phyloP scores from a whole-genome alignment of 768 basidiomycete genomes.

The Termitomyces sp. region DNA sequence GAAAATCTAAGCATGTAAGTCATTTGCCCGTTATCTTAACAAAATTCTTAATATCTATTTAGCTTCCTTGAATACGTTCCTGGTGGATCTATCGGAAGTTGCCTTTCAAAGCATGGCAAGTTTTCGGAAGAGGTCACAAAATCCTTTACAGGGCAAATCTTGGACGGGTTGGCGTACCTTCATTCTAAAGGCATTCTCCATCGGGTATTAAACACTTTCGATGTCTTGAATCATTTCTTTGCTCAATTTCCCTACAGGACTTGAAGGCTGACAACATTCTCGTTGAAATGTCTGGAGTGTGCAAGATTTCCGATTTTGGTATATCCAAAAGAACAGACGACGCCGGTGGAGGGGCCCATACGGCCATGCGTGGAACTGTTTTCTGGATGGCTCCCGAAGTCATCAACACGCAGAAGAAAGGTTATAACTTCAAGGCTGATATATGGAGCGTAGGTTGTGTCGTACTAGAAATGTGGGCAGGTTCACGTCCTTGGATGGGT shows the following conservation, averaged over 20 bases:
- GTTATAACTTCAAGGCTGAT: constrained; percentile 96
- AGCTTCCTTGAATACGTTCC: constrained; percentile 99
- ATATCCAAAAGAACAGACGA: constrained; percentile 97
- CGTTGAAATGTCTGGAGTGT: constrained; percentile 85
- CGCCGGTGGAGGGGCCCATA: constrained; percentile 76
- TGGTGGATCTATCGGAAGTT: constrained; percentile 91
- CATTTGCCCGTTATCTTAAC: background rate
- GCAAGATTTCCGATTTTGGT: constrained; percentile 98
- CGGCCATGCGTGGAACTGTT: constrained; percentile 95
- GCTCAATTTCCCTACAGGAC: constrained; percentile 49
- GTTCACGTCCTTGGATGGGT: constrained; percentile 90
- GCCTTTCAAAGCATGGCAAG: constrained; percentile 87
- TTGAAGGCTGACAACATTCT: constrained; percentile 98
- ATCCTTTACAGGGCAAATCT: constrained; percentile 89
- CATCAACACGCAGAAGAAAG: constrained; percentile 80
- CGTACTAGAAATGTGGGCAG: constrained; percentile 99
- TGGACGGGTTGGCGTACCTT: constrained; percentile 88
- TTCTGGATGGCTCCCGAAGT: constrained; percentile 99
- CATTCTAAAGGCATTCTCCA: constrained; percentile 92
- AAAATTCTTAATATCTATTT: constrained; percentile 3
- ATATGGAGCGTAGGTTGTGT: constrained; percentile 99
- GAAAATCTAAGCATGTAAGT: constrained; percentile 89
- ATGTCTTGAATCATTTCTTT: background rate
- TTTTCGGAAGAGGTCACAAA: constrained; percentile 91
- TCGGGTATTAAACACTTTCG: constrained; percentile 49